Base-by-base conservation (phyloP, 106 monocot species). In the Posidonia australis region DNA sequence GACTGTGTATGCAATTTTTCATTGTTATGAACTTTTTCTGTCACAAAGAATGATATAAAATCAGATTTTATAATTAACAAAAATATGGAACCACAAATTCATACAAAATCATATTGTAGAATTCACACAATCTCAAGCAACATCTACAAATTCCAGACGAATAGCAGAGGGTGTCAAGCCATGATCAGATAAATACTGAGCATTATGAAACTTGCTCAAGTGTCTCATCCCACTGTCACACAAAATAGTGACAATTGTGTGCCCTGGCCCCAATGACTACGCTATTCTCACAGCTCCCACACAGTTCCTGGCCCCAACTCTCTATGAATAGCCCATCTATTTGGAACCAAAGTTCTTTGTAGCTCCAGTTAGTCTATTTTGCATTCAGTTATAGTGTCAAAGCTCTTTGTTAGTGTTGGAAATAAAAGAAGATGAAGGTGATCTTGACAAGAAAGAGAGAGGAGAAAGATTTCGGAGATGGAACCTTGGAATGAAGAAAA, bases 161-260 rank as follows among this genome's bases (percentile, higher is more conserved):
- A 67, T 77, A 2, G 90, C 82, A 49, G 77, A 78, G 1, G 93
- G 86, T 13, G 78, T 70, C 9, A 94, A 62, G 17, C 83, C 89
- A 46, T 76, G 78, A 69, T 79, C 86, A 26, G 72, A 51, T 19
- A 94, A 67, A 71, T 94, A 94, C 17, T 80, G 60, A 30, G 69
- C 48, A 70, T 79, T 82, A 67, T 83, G 82, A 62, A 96, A 96
- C 76, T 96, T 96, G 67, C 94, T 90, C 16, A 96, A 80, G 75
- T 96, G 94, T 69, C 94, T 77, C 75, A 96, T 87, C 44, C 94
- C 90, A 68, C 84, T 86, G 76, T 96, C 90, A 47, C 94, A 96
- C 21, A 96, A 69, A 45, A 96, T 87, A 17, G 90, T 96, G 10
- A 90, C 90, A 21, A 96, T 84, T 9, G 79, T 96, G 67, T 96